These are phyloP conservation scores for Nicotiana benthamiana DNA, from an alignment of 257 asterid genomes.

Conservation along the genomic window DNA sequence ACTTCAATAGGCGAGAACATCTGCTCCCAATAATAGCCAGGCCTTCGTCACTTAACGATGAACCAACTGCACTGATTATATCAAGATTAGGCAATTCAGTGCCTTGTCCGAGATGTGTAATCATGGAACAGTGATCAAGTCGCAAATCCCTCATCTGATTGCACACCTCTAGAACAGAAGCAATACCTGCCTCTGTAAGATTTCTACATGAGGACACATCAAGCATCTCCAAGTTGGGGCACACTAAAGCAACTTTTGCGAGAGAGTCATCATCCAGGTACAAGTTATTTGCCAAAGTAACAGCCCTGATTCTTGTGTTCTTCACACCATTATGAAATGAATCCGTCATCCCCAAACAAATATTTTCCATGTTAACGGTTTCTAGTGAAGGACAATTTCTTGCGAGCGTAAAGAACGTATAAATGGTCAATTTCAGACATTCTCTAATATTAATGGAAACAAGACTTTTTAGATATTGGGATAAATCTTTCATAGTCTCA, in stretches of 20 bases:
- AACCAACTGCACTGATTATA: conserved; percentile 8
- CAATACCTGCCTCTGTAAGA: conserved; percentile 9
- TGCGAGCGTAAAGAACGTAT: conserved; percentile 1
- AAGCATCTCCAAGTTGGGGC: conserved; percentile 13
- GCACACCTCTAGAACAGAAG: conserved; percentile 10
- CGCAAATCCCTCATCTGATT: conserved; percentile 5
- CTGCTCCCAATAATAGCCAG: conserved; percentile 11
- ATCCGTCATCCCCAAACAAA: background rate
- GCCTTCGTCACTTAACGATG: conserved; percentile 8
- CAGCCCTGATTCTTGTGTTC: background rate
- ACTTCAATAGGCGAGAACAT: conserved; percentile 8
- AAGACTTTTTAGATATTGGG: conserved; percentile 3
- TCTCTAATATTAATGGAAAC: background rate
- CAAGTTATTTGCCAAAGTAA: background rate
- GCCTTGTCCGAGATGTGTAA: conserved; percentile 1
- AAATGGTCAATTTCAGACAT: background rate
- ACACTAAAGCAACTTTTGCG: background rate
- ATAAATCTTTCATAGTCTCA: background rate
- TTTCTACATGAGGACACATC: conserved; percentile 4
- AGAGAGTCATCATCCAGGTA: background rate
- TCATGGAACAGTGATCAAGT: background rate
- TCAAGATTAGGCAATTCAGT: conserved; percentile 10
- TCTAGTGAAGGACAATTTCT: conserved; percentile 10
- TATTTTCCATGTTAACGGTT: background rate
- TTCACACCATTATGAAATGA: background rate